These are phyloP conservation scores for Populus tremula DNA, from an alignment of 345 rosid species.

Conservation along the genomic window DNA sequence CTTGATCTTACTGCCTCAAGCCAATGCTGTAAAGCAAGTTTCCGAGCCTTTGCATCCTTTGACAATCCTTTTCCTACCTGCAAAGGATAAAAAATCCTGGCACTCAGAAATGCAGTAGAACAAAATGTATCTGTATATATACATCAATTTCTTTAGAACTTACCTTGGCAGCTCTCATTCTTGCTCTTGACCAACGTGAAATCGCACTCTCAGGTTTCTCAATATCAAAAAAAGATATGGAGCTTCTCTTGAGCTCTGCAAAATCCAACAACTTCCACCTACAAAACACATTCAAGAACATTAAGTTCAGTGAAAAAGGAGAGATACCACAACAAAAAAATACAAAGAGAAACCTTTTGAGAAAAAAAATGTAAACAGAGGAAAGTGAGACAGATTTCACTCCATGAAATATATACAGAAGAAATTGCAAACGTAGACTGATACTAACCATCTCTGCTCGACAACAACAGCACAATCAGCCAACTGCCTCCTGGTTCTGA, in stretches of 20 bases:
- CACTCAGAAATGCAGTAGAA: background rate
- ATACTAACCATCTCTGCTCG: constrained; percentile 85
- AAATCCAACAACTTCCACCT: constrained; percentile 96
- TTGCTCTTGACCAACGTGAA: constrained; percentile 93
- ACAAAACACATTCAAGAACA: constrained; percentile 14
- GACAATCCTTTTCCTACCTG: constrained; percentile 94
- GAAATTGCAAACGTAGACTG: background rate
- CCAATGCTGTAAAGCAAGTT: constrained; percentile 94
- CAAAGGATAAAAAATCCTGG: background rate
- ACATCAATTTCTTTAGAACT: constrained; percentile 6
- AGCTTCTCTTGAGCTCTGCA: constrained; percentile 85
- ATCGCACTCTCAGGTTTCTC: constrained; percentile 73
- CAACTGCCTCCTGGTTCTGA: constrained; percentile 79
- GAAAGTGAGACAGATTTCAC: background rate
- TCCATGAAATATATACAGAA: background rate
- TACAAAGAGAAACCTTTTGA: background rate
- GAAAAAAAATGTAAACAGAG: background rate
- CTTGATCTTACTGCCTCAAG: constrained; percentile 78
- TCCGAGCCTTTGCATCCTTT: constrained; percentile 74
- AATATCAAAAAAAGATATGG: constrained; percentile 83
- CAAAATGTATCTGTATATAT: background rate
- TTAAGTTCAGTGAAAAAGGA: background rate
- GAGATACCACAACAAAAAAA: background rate
- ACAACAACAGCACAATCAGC: constrained; percentile 93
- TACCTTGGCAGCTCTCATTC: constrained; percentile 86